phyloP scores from a whole-genome alignment of 257 asterid species.

The Pogostemon cablin region DNA sequence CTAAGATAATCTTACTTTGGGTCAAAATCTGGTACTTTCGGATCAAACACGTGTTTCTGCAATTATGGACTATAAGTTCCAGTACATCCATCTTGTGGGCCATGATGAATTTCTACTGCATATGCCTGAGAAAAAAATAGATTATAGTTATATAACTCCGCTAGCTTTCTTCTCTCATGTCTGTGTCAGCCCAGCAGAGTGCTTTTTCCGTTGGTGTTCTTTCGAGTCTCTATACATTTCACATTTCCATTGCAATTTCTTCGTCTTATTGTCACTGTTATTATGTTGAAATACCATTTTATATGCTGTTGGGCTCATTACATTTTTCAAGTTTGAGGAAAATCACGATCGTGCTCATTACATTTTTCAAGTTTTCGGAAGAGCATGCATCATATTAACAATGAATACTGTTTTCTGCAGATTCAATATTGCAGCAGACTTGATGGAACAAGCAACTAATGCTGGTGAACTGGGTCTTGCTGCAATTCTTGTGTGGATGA shows the following conservation, averaged over 20 bases:
- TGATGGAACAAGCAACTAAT: slow-evolving; percentile 72
- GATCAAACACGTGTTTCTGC: not conserved
- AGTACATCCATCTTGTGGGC: slow-evolving; percentile 15
- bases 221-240: too few species aligned
- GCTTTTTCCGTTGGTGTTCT: too few species aligned
- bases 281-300: slow-evolving; percentile 21
- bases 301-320: slow-evolving; percentile 12
- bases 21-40: slow-evolving; percentile 17
- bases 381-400: slow-evolving; percentile 24
- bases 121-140: slow-evolving; percentile 30
- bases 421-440: slow-evolving; percentile 95
- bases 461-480: slow-evolving; percentile 91
- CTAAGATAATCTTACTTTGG: slow-evolving; percentile 8
- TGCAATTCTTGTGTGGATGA: slow-evolving; percentile 98
- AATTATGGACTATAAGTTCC: slow-evolving; percentile 8
- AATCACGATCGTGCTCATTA: slow-evolving; percentile 2
- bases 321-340: slow-evolving; percentile 10
- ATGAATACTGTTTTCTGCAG: slow-evolving; percentile 45
- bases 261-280: not conserved
- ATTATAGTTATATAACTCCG: not conserved
- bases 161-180: too few species aligned
- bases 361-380: slow-evolving; percentile 10
- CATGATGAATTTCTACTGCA: slow-evolving; percentile 5
- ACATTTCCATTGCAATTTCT: too few species aligned
- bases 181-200: too few species aligned